Percentiles rank a stretch among this genome's conserved stretches.
Conservation (phyloP, 73 alveolate genomes). For the Paramecium octaurelia region DNA sequence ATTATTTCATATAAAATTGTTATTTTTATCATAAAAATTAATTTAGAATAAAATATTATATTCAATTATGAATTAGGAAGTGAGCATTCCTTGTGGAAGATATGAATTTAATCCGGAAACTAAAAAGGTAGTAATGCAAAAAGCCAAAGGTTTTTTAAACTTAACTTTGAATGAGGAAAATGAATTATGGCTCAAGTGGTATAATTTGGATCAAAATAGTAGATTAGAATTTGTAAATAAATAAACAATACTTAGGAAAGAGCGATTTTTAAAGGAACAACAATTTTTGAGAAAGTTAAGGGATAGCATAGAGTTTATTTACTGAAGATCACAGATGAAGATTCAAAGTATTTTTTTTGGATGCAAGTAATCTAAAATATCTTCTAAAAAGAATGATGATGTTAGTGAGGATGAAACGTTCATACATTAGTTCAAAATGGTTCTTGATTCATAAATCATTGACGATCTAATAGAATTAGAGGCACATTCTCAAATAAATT, state of each 20-base stretch:
- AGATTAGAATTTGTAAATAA: background rate
- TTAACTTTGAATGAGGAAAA: background rate
- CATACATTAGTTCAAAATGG: background rate
- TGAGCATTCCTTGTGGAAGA: slow-evolving; percentile 11
- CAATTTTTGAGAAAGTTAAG: background rate
- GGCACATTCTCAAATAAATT: background rate
- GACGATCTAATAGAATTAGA: background rate
- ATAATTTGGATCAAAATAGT: background rate
- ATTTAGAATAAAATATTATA: background rate
- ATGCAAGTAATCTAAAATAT: background rate
- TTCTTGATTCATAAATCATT: background rate
- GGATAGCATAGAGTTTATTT: slow-evolving; percentile 16
- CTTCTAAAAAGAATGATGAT: background rate
- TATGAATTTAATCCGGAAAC: background rate
- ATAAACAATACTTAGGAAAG: background rate
- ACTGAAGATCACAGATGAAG: background rate
- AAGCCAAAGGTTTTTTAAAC: background rate
- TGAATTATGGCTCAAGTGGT: slow-evolving; percentile 1
- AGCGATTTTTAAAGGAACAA: background rate
- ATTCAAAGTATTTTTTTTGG: slow-evolving; percentile 3
- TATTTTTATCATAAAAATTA: background rate
- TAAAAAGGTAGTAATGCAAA: background rate
- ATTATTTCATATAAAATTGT: too few relatives aligned
- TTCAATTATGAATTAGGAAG: background rate
- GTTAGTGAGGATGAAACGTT: background rate